phyloP scores from a whole-genome alignment of 2,329 filamentous ascomycete species.

The Beauveria varroae region DNA sequence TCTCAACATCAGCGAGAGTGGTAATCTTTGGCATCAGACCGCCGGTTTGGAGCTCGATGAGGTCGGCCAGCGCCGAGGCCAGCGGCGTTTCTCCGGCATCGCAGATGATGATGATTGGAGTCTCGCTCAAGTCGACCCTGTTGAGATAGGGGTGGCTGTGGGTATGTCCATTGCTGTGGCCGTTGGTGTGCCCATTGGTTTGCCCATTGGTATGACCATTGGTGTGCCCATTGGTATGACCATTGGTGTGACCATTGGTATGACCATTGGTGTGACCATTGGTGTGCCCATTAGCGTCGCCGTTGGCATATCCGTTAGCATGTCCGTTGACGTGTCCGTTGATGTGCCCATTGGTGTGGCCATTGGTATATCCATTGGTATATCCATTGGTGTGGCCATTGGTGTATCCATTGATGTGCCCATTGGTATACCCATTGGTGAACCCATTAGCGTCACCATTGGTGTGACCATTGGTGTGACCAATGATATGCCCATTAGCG shows the following conservation, averaged over 20 bases:
- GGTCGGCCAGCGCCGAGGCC: constrained; percentile 14
- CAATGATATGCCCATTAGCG: not conserved
- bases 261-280: not conserved
- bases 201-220: not conserved
- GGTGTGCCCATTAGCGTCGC: not conserved
- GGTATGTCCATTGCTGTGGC: not conserved
- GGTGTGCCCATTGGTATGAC: not conserved
- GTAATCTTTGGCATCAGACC: constrained; percentile 14
- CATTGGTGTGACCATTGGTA: not conserved
- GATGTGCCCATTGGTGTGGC: not conserved
- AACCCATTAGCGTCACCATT: not conserved
- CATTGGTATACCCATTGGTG: constrained; percentile 1
- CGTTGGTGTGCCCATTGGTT: not conserved
- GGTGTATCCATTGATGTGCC: not conserved
- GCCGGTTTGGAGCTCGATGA: constrained; percentile 18
- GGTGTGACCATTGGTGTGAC: not conserved
- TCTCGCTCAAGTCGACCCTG: constrained; percentile 11
- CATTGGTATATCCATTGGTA: not conserved
- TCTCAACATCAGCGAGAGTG: constrained; percentile 14
- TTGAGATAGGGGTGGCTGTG: not conserved
- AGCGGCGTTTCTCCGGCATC: constrained; percentile 17
- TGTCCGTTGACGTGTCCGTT: not conserved
- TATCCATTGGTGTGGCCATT: constrained; percentile 2
- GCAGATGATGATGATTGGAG: constrained; percentile 19
- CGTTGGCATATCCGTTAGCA: not conserved